Percentiles rank a stretch among this genome's conserved stretches.
Conservation (phyloP, 164 flowering plant species). For the Brasenia schreberi region DNA sequence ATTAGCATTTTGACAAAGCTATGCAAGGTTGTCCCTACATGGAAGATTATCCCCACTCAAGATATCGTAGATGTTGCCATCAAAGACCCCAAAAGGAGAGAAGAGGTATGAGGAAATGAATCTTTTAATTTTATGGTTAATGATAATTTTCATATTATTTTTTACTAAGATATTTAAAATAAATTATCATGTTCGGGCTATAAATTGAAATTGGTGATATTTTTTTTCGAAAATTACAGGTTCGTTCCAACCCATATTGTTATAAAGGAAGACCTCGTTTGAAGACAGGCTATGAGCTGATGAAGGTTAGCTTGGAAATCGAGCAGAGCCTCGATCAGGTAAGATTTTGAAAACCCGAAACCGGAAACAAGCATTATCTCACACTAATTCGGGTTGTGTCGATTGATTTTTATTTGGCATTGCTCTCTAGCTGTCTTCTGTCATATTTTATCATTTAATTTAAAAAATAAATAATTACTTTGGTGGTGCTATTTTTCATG, state of each 20-base stretch:
- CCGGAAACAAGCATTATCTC: too few species aligned
- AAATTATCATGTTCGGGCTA: too few species aligned
- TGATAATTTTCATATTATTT: too few species aligned
- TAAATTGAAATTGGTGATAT: too few species aligned
- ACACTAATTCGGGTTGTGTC: too few species aligned
- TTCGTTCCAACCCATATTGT: constrained; percentile 54
- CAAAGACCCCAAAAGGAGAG: constrained; percentile 40
- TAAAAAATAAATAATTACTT: too few species aligned
- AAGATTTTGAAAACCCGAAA: not conserved
- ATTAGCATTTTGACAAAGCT: constrained; percentile 32
- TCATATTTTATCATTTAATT: too few species aligned
- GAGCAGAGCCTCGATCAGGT: constrained; percentile 63
- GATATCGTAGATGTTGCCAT: constrained; percentile 65
- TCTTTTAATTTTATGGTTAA: not conserved
- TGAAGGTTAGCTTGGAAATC: constrained; percentile 37
- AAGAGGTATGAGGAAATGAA: constrained; percentile 28
- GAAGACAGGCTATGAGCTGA: constrained; percentile 52
- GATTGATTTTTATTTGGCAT: too few species aligned
- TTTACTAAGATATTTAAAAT: too few species aligned
- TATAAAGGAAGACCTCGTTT: constrained; percentile 78
- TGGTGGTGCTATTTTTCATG: too few species aligned
- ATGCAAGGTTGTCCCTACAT: constrained; percentile 48
- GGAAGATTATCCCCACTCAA: constrained; percentile 65
- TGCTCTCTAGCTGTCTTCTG: too few species aligned
- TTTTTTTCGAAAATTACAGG: constrained; percentile 16